Evolutionary conservation across 2,329 filamentous ascomycete genomes (phyloP).

Genomic region (Neophaeococcomyces mojaviensis): DNA sequence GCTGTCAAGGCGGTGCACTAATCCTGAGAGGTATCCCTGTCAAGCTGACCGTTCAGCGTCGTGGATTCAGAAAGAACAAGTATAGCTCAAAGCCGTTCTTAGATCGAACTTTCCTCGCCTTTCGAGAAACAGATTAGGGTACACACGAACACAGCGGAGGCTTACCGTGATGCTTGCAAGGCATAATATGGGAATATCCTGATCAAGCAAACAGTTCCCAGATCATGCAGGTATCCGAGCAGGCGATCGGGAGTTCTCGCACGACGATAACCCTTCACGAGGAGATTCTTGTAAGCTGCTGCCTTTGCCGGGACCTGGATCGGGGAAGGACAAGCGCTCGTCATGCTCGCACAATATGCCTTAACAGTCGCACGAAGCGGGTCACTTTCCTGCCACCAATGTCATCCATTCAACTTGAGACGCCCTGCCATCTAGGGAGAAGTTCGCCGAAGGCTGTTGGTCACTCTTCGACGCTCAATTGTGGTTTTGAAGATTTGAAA

Average conservation of each 20-base stretch:
- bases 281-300: background rate
- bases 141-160: background rate
- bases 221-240: constrained; percentile 2
- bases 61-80: background rate
- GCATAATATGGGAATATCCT: background rate
- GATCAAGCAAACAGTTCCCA: constrained; percentile 8
- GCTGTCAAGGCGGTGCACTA: too few relatives aligned
- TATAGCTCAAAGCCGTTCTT: background rate
- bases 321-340: constrained; percentile 15
- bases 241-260: background rate
- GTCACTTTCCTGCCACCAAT: background rate
- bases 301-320: constrained; percentile 15
- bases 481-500: constrained; percentile 10
- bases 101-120: background rate
- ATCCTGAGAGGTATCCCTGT: background rate
- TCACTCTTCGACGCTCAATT: background rate
- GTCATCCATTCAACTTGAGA: background rate
- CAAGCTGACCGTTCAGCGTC: background rate
- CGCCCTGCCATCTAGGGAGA: background rate
- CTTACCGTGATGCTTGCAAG: background rate
- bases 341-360: constrained; percentile 2
- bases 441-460: background rate
- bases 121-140: constrained; percentile 5
- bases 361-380: constrained; percentile 3
- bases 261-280: background rate